phyloP scores from a whole-genome alignment of 352 stramenopile genomes.

The Globisporangium canariense region DNA sequence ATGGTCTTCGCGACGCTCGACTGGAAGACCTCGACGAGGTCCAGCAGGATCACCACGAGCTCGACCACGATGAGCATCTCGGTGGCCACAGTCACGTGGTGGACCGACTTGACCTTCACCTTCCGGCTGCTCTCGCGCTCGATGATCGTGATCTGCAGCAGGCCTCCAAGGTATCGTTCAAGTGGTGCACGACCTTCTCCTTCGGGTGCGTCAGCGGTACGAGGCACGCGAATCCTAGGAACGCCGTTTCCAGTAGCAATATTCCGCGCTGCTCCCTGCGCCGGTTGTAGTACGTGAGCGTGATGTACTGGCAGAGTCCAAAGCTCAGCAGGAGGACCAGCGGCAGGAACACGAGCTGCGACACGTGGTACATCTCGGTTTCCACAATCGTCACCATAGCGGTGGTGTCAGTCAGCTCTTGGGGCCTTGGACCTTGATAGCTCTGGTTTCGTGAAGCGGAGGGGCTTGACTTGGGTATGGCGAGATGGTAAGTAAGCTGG shows the following conservation, averaged over 20 bases:
- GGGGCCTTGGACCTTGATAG: too few relatives aligned
- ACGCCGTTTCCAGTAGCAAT: conserved; percentile 10
- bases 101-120: conserved; percentile 21
- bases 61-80: conserved; percentile 18
- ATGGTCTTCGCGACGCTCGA: background rate
- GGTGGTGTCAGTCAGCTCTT: background rate
- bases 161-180: conserved; percentile 35
- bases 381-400: conserved; percentile 20
- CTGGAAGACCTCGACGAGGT: conserved; percentile 13
- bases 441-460: too few relatives aligned
- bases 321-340: conserved; percentile 39
- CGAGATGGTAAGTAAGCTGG: too few relatives aligned
- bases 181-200: conserved; percentile 15
- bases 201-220: conserved; percentile 20
- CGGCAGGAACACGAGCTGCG: conserved; percentile 17
- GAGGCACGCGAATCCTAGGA: conserved; percentile 22
- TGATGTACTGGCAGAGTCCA: conserved; percentile 35
- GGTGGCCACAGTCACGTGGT: conserved; percentile 4
- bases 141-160: too few relatives aligned
- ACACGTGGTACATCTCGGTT: background rate
- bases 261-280: conserved; percentile 18
- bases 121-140: conserved; percentile 14
- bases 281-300: conserved; percentile 27
- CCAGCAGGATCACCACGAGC: conserved; percentile 14
- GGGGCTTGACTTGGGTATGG: too few relatives aligned